phyloP scores from a whole-genome alignment of 106 monocot species.

The Dendrobium nobile region DNA sequence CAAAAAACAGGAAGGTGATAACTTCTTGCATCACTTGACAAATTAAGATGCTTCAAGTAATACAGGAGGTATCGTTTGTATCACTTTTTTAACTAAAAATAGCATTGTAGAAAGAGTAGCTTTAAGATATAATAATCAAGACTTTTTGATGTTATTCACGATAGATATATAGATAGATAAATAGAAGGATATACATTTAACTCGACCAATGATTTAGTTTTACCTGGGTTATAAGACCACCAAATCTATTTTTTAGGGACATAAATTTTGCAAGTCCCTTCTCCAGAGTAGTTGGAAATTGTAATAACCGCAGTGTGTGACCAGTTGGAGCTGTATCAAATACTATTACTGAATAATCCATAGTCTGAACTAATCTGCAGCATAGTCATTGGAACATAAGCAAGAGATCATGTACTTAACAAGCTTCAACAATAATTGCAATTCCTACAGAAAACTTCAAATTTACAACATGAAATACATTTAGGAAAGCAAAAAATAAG shows the following conservation, averaged over 20 bases:
- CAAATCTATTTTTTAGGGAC: slow-evolving; percentile 85
- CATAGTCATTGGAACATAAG: slow-evolving; percentile 6
- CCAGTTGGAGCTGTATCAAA: slow-evolving; percentile 99
- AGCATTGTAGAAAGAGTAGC: neutral
- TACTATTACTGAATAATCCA: slow-evolving; percentile 98
- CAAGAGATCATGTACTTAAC: neutral
- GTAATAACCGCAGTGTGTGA: slow-evolving; percentile 79
- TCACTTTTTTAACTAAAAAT: neutral
- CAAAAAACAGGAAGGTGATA: neutral
- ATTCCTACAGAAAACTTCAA: neutral
- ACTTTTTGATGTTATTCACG: neutral
- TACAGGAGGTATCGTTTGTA: neutral
- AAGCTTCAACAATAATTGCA: slow-evolving; percentile 2
- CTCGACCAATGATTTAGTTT: neutral
- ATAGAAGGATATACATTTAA: neutral
- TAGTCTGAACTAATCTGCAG: slow-evolving; percentile 92
- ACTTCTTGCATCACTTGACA: neutral
- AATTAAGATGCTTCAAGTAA: neutral
- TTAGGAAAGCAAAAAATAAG: neutral
- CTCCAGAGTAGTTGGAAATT: slow-evolving; percentile 89
- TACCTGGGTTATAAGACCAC: slow-evolving; percentile 82
- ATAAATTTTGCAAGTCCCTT: slow-evolving; percentile 84
- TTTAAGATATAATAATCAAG: neutral
- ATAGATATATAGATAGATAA: neutral
- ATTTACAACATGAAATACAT: neutral